Percentiles rank a stretch among this genome's conserved stretches.
These are phyloP conservation scores for Russula dissimulans DNA, from an alignment of 768 basidiomycete species.

Conservation along the genomic window DNA sequence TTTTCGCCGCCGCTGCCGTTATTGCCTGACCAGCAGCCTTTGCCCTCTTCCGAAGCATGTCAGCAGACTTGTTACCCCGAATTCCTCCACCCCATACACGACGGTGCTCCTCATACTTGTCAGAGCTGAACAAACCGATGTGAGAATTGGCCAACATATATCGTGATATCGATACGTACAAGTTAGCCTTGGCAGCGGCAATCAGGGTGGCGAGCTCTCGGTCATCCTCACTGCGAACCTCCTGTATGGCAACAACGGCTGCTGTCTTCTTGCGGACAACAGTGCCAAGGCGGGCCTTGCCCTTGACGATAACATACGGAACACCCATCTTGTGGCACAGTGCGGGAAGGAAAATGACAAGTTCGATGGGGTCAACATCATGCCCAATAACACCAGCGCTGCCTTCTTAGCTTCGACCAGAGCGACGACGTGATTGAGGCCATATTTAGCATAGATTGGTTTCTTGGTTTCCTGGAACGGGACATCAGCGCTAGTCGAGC, in stretches of 20 bases:
- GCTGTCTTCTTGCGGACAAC: constrained; percentile 99
- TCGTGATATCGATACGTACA: constrained; percentile 41
- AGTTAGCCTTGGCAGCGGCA: constrained; percentile 94
- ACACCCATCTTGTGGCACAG: constrained; percentile 82
- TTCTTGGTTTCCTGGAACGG: constrained; percentile 72
- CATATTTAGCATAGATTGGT: constrained; percentile 90
- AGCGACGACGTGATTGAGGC: constrained; percentile 85
- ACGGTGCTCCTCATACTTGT: constrained; percentile 43
- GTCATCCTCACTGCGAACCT: constrained; percentile 72
- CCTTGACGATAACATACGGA: constrained; percentile 56
- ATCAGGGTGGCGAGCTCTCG: constrained; percentile 89
- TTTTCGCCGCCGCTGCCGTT: constrained; percentile 46
- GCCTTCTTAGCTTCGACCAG: constrained; percentile 91
- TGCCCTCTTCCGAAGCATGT: constrained; percentile 89
- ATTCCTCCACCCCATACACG: constrained; percentile 29
- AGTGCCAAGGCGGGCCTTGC: constrained; percentile 95
- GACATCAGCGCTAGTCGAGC: not conserved
- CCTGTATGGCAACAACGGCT: constrained; percentile 46
- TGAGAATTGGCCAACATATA: not conserved
- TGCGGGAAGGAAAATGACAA: constrained; percentile 68
- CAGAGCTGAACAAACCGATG: constrained; percentile 40
- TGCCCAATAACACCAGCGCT: constrained; percentile 82
- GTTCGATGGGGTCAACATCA: constrained; percentile 85
- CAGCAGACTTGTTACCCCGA: constrained; percentile 40
- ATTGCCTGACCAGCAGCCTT: constrained; percentile 75